A percentile compares a stretch with the other conserved stretches of the same genome.
These are phyloP conservation scores for Bryoerythrophyllum caledonicum DNA, from an alignment of 225 moss, liverwort and hornwort species.

Conservation along the genomic window DNA sequence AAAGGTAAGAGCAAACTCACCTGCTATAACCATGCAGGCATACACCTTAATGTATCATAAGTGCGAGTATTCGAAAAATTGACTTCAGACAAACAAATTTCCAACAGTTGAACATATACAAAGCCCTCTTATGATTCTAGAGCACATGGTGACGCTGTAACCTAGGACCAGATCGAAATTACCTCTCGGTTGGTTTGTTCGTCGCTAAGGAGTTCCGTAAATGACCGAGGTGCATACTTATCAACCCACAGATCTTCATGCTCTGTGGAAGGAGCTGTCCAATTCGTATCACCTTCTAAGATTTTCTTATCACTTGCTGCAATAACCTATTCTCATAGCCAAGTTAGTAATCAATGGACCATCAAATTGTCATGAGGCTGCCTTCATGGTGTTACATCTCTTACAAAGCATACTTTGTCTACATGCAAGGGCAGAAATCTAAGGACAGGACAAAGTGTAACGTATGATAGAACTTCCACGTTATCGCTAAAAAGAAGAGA, in stretches of 20 bases:
- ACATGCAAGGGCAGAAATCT: background rate
- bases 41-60: background rate
- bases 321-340: conserved; percentile 49
- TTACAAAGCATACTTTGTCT: conserved; percentile 1
- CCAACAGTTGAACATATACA: background rate
- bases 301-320: conserved; percentile 52
- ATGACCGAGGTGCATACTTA: conserved; percentile 83
- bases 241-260: conserved; percentile 96
- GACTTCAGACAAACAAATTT: background rate
- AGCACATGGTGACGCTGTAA: background rate
- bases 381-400: conserved; percentile 3
- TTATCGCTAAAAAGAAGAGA: conserved; percentile 7
- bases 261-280: conserved; percentile 25
- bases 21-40: background rate
- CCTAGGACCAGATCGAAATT: background rate
- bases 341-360: conserved; percentile 4
- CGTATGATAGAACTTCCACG: background rate
- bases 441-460: conserved; percentile 10
- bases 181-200: conserved; percentile 99
- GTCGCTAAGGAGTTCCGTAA: conserved; percentile 94
- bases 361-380: background rate
- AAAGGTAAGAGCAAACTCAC: background rate
- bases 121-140: background rate
- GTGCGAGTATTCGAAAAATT: background rate
- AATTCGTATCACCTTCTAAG: conserved; percentile 29